Base-by-base conservation (phyloP, 164 flowering plant genomes). In the Aristolochia fimbriata region DNA sequence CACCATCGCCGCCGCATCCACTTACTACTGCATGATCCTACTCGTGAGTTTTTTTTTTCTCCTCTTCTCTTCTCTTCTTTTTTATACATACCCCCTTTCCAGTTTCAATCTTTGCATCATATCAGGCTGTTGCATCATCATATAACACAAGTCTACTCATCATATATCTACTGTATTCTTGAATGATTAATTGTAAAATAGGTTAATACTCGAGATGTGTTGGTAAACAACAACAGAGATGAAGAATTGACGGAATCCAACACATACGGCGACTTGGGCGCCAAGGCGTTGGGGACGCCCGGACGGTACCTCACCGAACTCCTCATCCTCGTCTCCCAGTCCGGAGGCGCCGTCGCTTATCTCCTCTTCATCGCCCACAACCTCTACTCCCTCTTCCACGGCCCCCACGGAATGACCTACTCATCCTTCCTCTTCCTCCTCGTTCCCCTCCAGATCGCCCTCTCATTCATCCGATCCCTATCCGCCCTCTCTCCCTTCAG, bases 321-420 rank as follows among this genome's bases (percentile, higher is more conserved):
- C 30, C 60, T 64, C 23, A 51, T 72, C 19, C 13, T 71, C 1
- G 53, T 71, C 51, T 46, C 74, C 11, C 74, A 71, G 27, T 67
- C 65, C 47, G 71, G 75, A 21, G 75, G 75, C 2, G 59, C 69
- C 3, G 71, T 72, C 0, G 69, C 75, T 5, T 72, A 71, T 47
- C 54, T 71, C 0, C 51, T 67, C 22, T 71, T 71, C 65, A 71
- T 71, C 25, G 71, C 62, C 57, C 71, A 68, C 46, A 71, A 71
- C 41, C 68, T 71, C 17, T 61, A 65, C 14, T 71, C 75, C 50
- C 47, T 64, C 43, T 61, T 20, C 61, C 61, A 57, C 41, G 19
- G 33, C 52, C 55, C 19, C 57, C 51, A 23, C 24, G 23, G 24
- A 37, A 37, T 66, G 9, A 37, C 47, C 9, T 23, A 19, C 17